Conservation (phyloP, 2,329 filamentous ascomycete genomes). For the Cercospora sp. region DNA sequence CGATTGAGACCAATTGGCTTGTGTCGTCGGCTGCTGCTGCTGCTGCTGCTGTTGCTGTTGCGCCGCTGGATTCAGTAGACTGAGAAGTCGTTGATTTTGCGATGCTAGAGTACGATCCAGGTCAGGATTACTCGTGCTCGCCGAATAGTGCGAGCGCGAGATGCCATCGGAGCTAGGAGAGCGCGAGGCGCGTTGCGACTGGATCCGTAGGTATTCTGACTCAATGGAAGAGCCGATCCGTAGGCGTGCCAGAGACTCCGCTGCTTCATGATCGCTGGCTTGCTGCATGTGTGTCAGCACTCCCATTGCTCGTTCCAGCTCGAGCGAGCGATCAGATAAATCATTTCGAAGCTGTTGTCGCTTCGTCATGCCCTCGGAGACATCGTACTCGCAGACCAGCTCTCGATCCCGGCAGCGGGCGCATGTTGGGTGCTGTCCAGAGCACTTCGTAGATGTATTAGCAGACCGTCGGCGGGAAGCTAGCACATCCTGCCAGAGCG, state of each 20-base stretch:
- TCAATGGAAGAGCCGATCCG: constrained; percentile 24
- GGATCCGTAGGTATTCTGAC: constrained; percentile 8
- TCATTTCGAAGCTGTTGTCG: constrained; percentile 24
- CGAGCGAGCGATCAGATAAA: constrained; percentile 13
- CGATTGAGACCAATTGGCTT: neutral
- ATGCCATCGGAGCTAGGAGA: constrained; percentile 1
- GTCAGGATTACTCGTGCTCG: neutral
- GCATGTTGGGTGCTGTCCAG: constrained; percentile 24
- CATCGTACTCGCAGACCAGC: constrained; percentile 25
- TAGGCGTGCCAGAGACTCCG: constrained; percentile 25
- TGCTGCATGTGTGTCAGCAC: constrained; percentile 22
- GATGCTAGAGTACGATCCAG: neutral
- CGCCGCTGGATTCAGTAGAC: neutral
- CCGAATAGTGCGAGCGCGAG: constrained; percentile 1
- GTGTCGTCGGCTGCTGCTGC: neutral
- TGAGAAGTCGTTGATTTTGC: constrained; percentile 4
- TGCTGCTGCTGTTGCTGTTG: constrained; percentile 1
- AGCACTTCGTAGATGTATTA: constrained; percentile 12
- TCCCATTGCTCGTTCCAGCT: constrained; percentile 14
- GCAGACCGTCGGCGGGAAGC: neutral
- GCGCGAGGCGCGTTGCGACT: constrained; percentile 3
- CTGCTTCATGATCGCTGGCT: constrained; percentile 25
- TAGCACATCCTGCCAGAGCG: neutral
- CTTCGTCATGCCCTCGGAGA: constrained; percentile 26
- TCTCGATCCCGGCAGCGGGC: constrained; percentile 9